Percentiles rank a stretch among this genome's conserved stretches.
phyloP scores from a whole-genome alignment of 495 filamentous ascomycete species.

The Podospora conica region DNA sequence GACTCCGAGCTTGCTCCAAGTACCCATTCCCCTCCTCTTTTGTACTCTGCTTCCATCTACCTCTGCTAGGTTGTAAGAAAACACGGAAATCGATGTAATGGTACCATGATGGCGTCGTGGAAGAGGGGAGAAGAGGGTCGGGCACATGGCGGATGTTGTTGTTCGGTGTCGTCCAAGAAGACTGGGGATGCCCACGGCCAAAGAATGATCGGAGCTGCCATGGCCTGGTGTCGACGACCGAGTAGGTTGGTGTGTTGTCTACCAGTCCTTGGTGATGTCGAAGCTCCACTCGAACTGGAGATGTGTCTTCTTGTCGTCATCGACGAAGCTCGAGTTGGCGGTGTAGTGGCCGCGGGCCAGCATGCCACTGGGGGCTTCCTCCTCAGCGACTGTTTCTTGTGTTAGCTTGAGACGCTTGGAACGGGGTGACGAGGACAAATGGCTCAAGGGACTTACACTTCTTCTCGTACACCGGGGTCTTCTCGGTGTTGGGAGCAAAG shows the following conservation, averaged over 20 bases:
- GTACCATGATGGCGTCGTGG: background rate
- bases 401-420: background rate
- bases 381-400: constrained; percentile 62
- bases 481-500: constrained; percentile 81
- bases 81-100: background rate
- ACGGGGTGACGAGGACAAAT: background rate
- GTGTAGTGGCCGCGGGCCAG: constrained; percentile 79
- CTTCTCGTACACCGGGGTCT: constrained; percentile 79
- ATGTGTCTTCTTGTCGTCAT: constrained; percentile 84
- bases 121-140: background rate
- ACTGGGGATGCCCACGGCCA: background rate
- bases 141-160: background rate
- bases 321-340: constrained; percentile 77
- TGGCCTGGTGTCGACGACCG: background rate
- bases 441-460: constrained; percentile 76
- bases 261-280: constrained; percentile 93
- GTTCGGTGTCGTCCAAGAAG: background rate
- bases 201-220: background rate
- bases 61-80: background rate
- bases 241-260: constrained; percentile 16
- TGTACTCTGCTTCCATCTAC: background rate
- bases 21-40: background rate
- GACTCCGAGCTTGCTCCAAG: background rate
- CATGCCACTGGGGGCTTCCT: constrained; percentile 88
- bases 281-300: constrained; percentile 90